Conservation (phyloP, 164 flowering plant genomes). For the Vitis rotundifolia region DNA sequence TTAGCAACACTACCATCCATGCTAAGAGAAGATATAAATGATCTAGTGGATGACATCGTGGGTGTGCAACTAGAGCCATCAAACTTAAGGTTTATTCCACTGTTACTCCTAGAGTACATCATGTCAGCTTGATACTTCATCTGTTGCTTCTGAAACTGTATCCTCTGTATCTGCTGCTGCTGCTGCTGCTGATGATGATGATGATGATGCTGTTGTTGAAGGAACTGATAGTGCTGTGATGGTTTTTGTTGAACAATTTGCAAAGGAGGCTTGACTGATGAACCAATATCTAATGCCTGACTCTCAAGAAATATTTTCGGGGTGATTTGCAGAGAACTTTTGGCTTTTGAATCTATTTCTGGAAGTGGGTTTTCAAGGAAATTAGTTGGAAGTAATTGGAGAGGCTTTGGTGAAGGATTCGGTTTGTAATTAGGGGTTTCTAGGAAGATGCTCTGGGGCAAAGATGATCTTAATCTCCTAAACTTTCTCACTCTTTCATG, state of each 20-base stretch:
- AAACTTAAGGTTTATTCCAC: conserved; percentile 77
- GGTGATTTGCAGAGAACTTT: conserved; percentile 23
- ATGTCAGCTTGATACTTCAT: conserved; percentile 73
- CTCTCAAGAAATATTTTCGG: conserved; percentile 8
- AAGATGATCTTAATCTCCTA: conserved; percentile 41
- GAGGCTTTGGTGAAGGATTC: conserved; percentile 29
- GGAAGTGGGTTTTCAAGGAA: conserved; percentile 16
- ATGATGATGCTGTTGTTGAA: conserved; percentile 37
- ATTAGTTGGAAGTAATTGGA: conserved; percentile 14
- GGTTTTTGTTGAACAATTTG: conserved; percentile 48
- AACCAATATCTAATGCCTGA: conserved; percentile 15
- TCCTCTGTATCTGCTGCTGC: neutral
- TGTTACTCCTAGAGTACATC: conserved; percentile 59
- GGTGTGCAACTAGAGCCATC: conserved; percentile 84
- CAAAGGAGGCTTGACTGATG: conserved; percentile 46
- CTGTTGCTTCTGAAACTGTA: conserved; percentile 27
- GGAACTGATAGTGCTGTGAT: conserved; percentile 44
- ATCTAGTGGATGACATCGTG: conserved; percentile 89
- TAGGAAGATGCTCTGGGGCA: conserved; percentile 46
- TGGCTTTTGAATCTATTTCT: conserved; percentile 38
- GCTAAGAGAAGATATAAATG: conserved; percentile 91
- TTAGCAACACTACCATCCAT: conserved; percentile 93
- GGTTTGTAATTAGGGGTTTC: conserved; percentile 43
- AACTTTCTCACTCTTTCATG: conserved; percentile 76
- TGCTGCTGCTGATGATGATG: conserved; percentile 13